Evolutionary conservation across 176 grass and related monocot species (phyloP).

Genomic region (Oryza glumipatula): DNA sequence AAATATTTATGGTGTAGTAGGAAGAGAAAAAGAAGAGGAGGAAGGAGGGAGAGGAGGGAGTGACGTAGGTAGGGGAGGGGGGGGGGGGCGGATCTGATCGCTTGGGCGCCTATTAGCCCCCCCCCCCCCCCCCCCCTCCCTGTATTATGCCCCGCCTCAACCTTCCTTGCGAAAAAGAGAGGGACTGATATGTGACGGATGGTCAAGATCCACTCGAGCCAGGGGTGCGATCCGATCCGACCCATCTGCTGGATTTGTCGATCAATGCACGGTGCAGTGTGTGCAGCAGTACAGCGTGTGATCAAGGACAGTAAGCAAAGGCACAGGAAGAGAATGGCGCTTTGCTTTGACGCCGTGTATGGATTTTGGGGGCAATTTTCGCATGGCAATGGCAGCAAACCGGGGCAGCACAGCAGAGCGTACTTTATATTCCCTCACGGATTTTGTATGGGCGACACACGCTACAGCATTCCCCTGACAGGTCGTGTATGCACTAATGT

Average conservation of each 20-base stretch:
- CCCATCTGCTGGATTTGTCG: constrained; percentile 20
- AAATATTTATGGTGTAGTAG: too few species aligned
- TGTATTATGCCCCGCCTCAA: not conserved
- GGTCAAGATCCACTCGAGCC: constrained; percentile 61
- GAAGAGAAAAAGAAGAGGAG: too few species aligned
- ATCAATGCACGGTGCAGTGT: not conserved
- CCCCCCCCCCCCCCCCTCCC: too few species aligned
- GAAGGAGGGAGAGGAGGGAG: too few species aligned
- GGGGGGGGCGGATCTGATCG: too few species aligned
- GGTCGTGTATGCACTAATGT: not conserved
- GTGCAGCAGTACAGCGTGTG: not conserved
- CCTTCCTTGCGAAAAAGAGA: not conserved
- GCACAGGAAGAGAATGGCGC: not conserved
- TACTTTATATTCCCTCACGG: not conserved
- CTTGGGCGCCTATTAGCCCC: too few species aligned
- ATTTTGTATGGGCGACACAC: not conserved
- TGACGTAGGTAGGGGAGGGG: too few species aligned
- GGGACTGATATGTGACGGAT: not conserved
- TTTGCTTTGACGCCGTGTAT: not conserved
- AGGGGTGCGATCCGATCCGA: constrained; percentile 36
- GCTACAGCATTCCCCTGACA: not conserved
- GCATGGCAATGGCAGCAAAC: not conserved
- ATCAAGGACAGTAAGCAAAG: not conserved
- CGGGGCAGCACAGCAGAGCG: not conserved
- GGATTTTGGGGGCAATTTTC: not conserved